phyloP scores from a whole-genome alignment of 2,329 filamentous ascomycete species.

The Fusarium vanettenii region DNA sequence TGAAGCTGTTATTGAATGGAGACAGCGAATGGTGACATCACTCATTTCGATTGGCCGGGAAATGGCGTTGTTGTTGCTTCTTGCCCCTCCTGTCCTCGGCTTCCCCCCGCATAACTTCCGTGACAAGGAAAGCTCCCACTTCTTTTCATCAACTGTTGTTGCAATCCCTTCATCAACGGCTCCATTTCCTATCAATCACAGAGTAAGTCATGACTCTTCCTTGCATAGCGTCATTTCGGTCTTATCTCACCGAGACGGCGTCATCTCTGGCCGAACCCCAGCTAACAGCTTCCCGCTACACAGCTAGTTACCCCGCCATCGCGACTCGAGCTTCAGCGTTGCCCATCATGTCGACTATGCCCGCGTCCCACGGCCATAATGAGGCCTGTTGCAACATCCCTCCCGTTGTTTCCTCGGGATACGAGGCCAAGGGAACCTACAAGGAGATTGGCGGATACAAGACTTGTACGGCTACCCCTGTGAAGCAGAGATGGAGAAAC shows the following conservation, averaged over 20 bases:
- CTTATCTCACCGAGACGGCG: neutral
- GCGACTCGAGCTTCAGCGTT: neutral
- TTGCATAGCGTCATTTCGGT: neutral
- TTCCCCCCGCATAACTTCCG: conserved; percentile 23
- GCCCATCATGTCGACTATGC: conserved; percentile 61
- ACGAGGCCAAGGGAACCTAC: conserved; percentile 66
- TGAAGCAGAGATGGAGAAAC: neutral
- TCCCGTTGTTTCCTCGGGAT: conserved; percentile 66
- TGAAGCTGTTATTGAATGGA: neutral
- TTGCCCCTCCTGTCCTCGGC: conserved; percentile 17
- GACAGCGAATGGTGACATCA: conserved; percentile 29
- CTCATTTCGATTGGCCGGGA: conserved; percentile 12
- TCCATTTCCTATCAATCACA: neutral
- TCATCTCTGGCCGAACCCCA: neutral
- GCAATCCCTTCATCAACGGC: neutral
- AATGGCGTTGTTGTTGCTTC: conserved; percentile 10
- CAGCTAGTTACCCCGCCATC: conserved; percentile 18
- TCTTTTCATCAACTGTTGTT: neutral
- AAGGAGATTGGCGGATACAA: conserved; percentile 67
- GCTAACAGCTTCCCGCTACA: conserved; percentile 12
- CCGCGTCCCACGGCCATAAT: conserved; percentile 64
- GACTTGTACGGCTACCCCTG: conserved; percentile 53
- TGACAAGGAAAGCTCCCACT: neutral
- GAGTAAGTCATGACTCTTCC: neutral
- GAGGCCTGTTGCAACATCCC: conserved; percentile 69